These are phyloP conservation scores for Candida peoriensis DNA, from an alignment of 805 yeast species.

Conservation along the genomic window DNA sequence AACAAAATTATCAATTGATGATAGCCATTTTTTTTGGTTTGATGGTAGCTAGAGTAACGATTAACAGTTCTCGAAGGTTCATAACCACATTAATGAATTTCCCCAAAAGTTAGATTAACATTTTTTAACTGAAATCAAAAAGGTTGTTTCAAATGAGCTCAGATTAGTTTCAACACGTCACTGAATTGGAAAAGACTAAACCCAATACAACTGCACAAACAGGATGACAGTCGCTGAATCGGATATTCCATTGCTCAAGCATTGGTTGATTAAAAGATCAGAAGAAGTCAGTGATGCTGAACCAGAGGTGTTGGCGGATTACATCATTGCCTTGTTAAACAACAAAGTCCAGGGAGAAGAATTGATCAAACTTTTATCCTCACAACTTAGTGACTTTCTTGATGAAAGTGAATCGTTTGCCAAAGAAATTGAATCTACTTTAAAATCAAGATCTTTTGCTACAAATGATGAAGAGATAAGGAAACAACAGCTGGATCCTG, in stretches of 20 bases:
- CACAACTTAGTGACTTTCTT: constrained; percentile 37
- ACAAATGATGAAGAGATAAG: background rate
- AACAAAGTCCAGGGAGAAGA: constrained; percentile 31
- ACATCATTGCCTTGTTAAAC: constrained; percentile 36
- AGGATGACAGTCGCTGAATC: constrained; percentile 13
- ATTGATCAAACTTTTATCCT: constrained; percentile 26
- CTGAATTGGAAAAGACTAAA: too few relatives aligned
- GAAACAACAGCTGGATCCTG: constrained; percentile 1
- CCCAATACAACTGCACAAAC: background rate
- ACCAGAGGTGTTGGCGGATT: constrained; percentile 38
- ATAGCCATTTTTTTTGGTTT: too few relatives aligned
- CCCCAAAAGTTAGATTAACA: too few relatives aligned
- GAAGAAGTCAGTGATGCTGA: constrained; percentile 32
- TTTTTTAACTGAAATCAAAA: too few relatives aligned
- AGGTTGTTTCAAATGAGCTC: too few relatives aligned
- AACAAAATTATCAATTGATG: too few relatives aligned
- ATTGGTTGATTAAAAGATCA: constrained; percentile 24
- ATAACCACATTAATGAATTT: too few relatives aligned
- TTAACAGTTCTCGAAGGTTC: too few relatives aligned
- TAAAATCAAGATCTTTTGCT: constrained; percentile 9
- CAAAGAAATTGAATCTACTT: constrained; percentile 25
- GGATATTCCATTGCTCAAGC: constrained; percentile 16
- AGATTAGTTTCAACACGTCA: too few relatives aligned
- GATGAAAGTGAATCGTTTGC: constrained; percentile 23
- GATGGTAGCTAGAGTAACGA: too few relatives aligned